Percentiles rank a stretch among this genome's conserved stretches.
Conservation (phyloP, 2,329 filamentous ascomycete genomes). For the Aspergillus pseudoglaucus region DNA sequence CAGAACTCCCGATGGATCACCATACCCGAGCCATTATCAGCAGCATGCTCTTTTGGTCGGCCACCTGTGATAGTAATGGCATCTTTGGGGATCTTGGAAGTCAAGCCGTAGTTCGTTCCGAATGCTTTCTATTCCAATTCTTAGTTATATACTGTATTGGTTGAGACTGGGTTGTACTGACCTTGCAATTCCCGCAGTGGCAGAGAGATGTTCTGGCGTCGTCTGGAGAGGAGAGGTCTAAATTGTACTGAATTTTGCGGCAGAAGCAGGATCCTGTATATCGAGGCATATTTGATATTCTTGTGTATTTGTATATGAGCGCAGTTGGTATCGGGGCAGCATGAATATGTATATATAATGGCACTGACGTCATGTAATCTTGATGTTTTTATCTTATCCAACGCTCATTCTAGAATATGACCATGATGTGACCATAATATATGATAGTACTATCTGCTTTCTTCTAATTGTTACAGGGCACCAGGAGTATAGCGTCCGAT, state of each 20-base stretch:
- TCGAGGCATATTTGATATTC: conserved; percentile 15
- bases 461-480: no score
- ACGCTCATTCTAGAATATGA: not conserved
- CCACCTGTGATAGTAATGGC: conserved; percentile 38
- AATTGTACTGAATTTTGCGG: conserved; percentile 40
- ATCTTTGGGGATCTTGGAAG: conserved; percentile 44
- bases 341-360: not conserved
- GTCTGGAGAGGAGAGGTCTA: conserved; percentile 39
- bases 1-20: conserved; percentile 49
- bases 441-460: not conserved
- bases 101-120: conserved; percentile 47
- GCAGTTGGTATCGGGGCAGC: not conserved
- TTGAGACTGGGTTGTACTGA: conserved; percentile 9
- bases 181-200: conserved; percentile 50
- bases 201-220: conserved; percentile 48
- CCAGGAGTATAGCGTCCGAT: no score
- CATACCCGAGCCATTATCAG: conserved; percentile 46
- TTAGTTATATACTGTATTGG: not conserved
- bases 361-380: not conserved
- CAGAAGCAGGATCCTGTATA: conserved; percentile 45
- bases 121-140: conserved; percentile 41
- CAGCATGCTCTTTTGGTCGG: conserved; percentile 39
- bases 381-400: not conserved
- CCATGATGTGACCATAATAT: not conserved
- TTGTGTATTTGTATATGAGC: no score